These are phyloP conservation scores for Trichosporon sp. DNA, from an alignment of 1,284 basidiomycete species.

Conservation along the genomic window DNA sequence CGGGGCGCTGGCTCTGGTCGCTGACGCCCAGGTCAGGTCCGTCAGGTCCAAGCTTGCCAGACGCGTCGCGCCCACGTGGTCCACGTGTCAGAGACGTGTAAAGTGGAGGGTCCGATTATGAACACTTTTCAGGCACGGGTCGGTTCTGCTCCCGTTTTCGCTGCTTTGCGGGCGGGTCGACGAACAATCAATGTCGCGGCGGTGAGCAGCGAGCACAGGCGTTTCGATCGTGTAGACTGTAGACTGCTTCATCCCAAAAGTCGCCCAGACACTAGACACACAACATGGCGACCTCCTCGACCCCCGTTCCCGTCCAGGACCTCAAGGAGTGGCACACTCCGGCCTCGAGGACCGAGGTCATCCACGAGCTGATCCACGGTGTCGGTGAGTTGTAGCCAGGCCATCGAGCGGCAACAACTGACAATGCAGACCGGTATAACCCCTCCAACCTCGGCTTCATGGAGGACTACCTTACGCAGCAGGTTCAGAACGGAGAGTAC, in stretches of 20 bases:
- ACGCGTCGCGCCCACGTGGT: slow-evolving; percentile 4
- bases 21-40: no score
- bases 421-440: slow-evolving; percentile 82
- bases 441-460: slow-evolving; percentile 86
- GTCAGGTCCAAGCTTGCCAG: not conserved
- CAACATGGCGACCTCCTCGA: slow-evolving; percentile 32
- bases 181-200: slow-evolving; percentile 2
- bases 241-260: slow-evolving; percentile 8
- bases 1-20: no score
- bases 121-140: not conserved
- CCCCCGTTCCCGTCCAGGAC: slow-evolving; percentile 34
- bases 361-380: slow-evolving; percentile 83
- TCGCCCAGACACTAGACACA: not conserved
- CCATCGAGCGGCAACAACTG: not conserved
- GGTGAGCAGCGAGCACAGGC: slow-evolving; percentile 1
- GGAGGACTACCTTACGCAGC: slow-evolving; percentile 90
- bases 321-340: slow-evolving; percentile 53
- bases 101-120: not conserved
- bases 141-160: slow-evolving; percentile 3
- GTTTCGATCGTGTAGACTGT: not conserved
- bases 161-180: not conserved
- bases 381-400: slow-evolving; percentile 60
- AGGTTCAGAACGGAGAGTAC: slow-evolving; percentile 82
- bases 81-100: not conserved
- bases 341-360: slow-evolving; percentile 69